Conservation (phyloP, 1,139 yeast species). For the Kazachstania sp. region DNA sequence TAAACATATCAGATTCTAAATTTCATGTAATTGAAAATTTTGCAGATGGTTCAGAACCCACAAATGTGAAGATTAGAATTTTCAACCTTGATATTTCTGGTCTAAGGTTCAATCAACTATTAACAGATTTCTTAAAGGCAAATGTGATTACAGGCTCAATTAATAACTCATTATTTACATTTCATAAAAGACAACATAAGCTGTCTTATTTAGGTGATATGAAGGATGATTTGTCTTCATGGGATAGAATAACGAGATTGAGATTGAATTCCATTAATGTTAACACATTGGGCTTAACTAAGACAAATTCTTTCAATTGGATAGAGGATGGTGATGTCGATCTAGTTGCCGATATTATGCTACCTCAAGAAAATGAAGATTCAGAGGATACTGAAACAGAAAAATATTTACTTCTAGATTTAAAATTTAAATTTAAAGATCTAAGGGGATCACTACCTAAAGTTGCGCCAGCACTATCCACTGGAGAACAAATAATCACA, state of each 20-base stretch:
- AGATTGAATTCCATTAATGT: slow-evolving; percentile 59
- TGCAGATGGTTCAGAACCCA: slow-evolving; percentile 36
- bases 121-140: slow-evolving; percentile 62
- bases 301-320: slow-evolving; percentile 48
- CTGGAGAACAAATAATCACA: slow-evolving; percentile 48
- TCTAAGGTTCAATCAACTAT: slow-evolving; percentile 48
- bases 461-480: slow-evolving; percentile 44
- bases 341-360: slow-evolving; percentile 58
- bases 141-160: slow-evolving; percentile 63
- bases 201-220: slow-evolving; percentile 34
- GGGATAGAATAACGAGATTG: slow-evolving; percentile 50
- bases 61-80: slow-evolving; percentile 43
- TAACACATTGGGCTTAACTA: slow-evolving; percentile 32
- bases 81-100: slow-evolving; percentile 60
- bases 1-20: slow-evolving; percentile 7
- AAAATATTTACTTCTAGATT: slow-evolving; percentile 57
- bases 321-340: slow-evolving; percentile 62
- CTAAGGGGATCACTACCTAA: slow-evolving; percentile 51
- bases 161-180: slow-evolving; percentile 64
- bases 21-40: slow-evolving; percentile 30
- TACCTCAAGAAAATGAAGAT: slow-evolving; percentile 39
- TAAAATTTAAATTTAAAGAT: slow-evolving; percentile 54
- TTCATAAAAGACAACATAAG: slow-evolving; percentile 52
- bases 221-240: slow-evolving; percentile 34
- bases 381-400: slow-evolving; percentile 17